These are phyloP conservation scores for Cyathus striatus DNA, from an alignment of 768 basidiomycete species.

Conservation along the genomic window DNA sequence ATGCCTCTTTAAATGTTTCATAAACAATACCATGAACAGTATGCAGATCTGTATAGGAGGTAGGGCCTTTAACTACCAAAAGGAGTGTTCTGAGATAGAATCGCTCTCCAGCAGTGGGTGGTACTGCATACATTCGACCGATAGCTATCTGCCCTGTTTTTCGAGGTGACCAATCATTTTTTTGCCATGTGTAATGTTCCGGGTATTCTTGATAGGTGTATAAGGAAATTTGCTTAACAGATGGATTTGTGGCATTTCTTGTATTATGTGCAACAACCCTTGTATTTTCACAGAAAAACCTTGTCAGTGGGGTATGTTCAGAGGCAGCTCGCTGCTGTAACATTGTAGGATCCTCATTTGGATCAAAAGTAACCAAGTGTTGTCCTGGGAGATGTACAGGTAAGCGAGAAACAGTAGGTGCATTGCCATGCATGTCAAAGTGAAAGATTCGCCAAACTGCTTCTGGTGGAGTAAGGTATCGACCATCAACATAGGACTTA, in stretches of 20 bases:
- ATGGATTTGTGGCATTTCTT: conserved; percentile 4
- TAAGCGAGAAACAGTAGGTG: conserved; percentile 25
- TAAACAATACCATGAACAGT: conserved; percentile 9
- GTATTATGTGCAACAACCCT: conserved; percentile 1
- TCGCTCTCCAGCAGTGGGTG: conserved; percentile 23
- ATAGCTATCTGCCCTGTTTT: conserved; percentile 10
- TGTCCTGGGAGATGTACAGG: conserved; percentile 32
- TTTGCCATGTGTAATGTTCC: conserved; percentile 16
- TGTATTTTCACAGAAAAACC: conserved; percentile 24
- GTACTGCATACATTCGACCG: conserved; percentile 23
- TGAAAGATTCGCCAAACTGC: conserved; percentile 24
- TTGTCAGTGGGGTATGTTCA: conserved; percentile 19
- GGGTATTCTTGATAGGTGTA: conserved; percentile 37
- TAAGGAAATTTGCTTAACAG: conserved; percentile 4
- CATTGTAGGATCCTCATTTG: conserved; percentile 9
- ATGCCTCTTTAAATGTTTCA: conserved; percentile 25
- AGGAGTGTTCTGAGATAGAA: conserved; percentile 32
- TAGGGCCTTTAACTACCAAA: conserved; percentile 23
- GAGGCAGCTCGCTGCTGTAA: conserved; percentile 8
- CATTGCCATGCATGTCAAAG: conserved; percentile 23
- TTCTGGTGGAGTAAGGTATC: conserved; percentile 26
- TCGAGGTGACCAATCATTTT: conserved; percentile 6
- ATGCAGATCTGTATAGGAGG: conserved; percentile 10
- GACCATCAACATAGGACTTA: conserved; percentile 8
- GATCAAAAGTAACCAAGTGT: conserved; percentile 16